Conservation (phyloP, 179 eudicot genomes). For the Patellifolia procumbens region DNA sequence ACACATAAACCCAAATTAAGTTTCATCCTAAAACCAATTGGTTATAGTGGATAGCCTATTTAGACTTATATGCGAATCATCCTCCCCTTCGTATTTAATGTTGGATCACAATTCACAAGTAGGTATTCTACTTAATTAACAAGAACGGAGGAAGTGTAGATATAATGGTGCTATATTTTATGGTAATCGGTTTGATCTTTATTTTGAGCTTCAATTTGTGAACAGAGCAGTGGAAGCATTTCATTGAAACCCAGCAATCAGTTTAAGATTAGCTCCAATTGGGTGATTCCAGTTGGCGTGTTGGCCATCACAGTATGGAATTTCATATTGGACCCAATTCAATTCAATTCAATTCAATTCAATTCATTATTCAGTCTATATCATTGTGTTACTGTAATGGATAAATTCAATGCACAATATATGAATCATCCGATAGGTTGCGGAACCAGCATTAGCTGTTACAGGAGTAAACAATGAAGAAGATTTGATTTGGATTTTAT, state of each 20-base stretch:
- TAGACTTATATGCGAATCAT: too few species aligned
- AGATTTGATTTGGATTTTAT: slow-evolving; percentile 45
- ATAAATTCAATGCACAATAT: neutral
- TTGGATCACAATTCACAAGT: too few species aligned
- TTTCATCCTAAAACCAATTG: too few species aligned
- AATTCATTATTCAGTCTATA: neutral
- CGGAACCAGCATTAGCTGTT: slow-evolving; percentile 64
- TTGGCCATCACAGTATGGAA: slow-evolving; percentile 47
- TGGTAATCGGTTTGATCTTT: neutral
- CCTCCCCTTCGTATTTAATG: too few species aligned
- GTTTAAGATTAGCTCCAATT: slow-evolving; percentile 22
- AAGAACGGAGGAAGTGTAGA: too few species aligned
- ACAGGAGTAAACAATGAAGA: slow-evolving; percentile 69
- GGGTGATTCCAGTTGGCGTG: slow-evolving; percentile 51
- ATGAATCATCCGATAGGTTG: slow-evolving; percentile 35
- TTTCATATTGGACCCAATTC: neutral
- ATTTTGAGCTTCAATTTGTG: neutral
- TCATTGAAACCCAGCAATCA: slow-evolving; percentile 15
- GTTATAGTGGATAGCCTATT: too few species aligned
- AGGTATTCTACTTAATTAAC: too few species aligned
- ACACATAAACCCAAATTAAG: too few species aligned
- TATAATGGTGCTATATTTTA: too few species aligned
- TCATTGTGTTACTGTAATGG: neutral
- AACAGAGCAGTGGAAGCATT: slow-evolving; percentile 20
- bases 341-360: neutral